A percentile compares a stretch with the other conserved stretches of the same genome.
Evolutionary conservation across 495 filamentous ascomycete species (phyloP).

Genomic region (Acidiella bohemica): DNA sequence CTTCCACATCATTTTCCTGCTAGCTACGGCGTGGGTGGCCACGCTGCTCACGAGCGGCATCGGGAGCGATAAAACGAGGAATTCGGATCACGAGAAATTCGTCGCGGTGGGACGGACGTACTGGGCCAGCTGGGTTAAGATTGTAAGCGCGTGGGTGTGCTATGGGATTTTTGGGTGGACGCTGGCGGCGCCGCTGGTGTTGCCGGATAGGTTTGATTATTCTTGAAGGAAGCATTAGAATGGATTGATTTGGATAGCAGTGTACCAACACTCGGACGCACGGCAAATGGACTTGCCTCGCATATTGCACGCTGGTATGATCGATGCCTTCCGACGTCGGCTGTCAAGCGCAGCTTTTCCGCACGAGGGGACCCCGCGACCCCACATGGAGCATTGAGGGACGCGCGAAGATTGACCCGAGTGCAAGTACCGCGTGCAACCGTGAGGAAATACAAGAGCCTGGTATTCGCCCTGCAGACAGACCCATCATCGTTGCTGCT

Average conservation of each 20-base stretch:
- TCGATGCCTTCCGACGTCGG: too few relatives aligned
- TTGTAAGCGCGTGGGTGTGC: conserved; percentile 93
- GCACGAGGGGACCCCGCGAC: too few relatives aligned
- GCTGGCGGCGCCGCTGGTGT: conserved; percentile 65
- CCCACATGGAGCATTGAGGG: too few relatives aligned
- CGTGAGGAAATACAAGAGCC: too few relatives aligned
- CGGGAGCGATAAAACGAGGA: conserved; percentile 43
- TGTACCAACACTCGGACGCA: too few relatives aligned
- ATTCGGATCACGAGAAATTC: conserved; percentile 65
- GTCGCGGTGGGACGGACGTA: conserved; percentile 86
- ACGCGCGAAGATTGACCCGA: too few relatives aligned
- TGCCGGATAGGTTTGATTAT: conserved; percentile 76
- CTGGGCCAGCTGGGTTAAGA: conserved; percentile 99
- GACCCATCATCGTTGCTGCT: not conserved
- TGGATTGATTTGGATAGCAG: too few relatives aligned
- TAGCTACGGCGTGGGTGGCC: conserved; percentile 90
- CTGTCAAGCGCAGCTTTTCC: too few relatives aligned
- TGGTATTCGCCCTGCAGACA: too few relatives aligned
- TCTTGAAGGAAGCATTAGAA: conserved; percentile 20
- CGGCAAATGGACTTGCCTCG: too few relatives aligned
- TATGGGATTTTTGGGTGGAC: conserved; percentile 93
- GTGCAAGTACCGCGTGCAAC: too few relatives aligned
- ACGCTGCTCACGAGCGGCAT: conserved; percentile 81
- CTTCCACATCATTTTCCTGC: conserved; percentile 96
- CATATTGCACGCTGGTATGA: too few relatives aligned